Evolutionary conservation across 768 basidiomycete species (phyloP).

Genomic region (Suillus spraguei): DNA sequence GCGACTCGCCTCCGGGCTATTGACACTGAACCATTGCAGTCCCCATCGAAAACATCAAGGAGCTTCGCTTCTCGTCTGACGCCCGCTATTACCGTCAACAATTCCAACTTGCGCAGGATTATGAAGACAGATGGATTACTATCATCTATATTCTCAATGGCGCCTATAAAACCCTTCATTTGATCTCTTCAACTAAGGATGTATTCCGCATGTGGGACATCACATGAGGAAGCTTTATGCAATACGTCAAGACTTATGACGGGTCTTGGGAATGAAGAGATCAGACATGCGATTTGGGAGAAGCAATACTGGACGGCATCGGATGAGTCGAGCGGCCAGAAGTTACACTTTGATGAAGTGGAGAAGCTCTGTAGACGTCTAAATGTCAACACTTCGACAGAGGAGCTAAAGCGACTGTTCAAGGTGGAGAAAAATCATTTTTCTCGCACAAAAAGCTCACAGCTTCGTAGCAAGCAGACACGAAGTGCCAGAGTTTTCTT

Average conservation of each 20-base stretch:
- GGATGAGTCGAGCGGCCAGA: constrained; percentile 61
- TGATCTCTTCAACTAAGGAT: constrained; percentile 69
- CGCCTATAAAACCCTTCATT: constrained; percentile 83
- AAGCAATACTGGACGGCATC: constrained; percentile 81
- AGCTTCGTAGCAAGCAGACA: constrained; percentile 60
- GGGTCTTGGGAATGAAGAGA: constrained; percentile 62
- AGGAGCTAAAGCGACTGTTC: constrained; percentile 60
- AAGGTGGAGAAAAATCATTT: constrained; percentile 39
- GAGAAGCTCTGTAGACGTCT: constrained; percentile 70
- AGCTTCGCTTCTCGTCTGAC: constrained; percentile 75
- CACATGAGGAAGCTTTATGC: constrained; percentile 65
- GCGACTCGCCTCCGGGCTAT: constrained; percentile 1
- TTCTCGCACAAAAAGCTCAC: constrained; percentile 1
- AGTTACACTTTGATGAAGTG: constrained; percentile 70
- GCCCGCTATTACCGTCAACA: constrained; percentile 72
- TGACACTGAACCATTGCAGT: constrained; percentile 45
- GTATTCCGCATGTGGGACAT: constrained; percentile 65
- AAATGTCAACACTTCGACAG: constrained; percentile 59
- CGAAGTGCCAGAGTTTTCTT: constrained; percentile 54
- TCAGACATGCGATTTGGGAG: constrained; percentile 75
- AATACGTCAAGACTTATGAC: constrained; percentile 69
- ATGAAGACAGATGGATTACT: constrained; percentile 80
- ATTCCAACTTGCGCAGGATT: constrained; percentile 62
- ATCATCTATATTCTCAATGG: constrained; percentile 80
- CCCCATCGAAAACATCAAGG: constrained; percentile 84